A percentile compares a stretch with the other conserved stretches of the same genome.
phyloP scores from a whole-genome alignment of 306 rosid genomes.

The Herpetospermum pedunculosum region DNA sequence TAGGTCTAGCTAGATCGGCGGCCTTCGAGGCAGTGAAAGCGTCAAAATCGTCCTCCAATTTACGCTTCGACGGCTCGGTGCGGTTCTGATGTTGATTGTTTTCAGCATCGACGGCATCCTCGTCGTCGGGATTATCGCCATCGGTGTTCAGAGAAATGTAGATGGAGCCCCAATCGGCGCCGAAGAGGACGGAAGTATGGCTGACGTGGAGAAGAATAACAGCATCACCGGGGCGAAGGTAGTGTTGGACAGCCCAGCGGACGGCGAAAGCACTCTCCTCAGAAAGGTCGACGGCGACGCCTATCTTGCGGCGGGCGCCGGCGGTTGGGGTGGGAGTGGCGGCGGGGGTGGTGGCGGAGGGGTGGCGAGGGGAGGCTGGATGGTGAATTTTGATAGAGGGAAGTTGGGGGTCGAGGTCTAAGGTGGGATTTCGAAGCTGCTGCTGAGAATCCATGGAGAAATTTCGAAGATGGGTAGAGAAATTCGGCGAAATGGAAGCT shows the following conservation, averaged over 20 bases:
- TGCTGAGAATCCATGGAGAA: constrained; percentile 29
- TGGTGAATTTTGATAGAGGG: constrained; percentile 87
- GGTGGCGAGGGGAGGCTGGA: constrained; percentile 73
- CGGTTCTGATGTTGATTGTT: constrained; percentile 6
- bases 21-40: constrained; percentile 70
- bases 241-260: constrained; percentile 89
- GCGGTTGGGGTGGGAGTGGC: constrained; percentile 87
- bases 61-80: constrained; percentile 29
- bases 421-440: constrained; percentile 23
- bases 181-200: constrained; percentile 86
- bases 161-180: constrained; percentile 97
- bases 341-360: constrained; percentile 20
- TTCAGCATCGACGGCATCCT: constrained; percentile 17
- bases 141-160: constrained; percentile 50
- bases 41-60: constrained; percentile 77
- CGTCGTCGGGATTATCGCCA: constrained; percentile 23
- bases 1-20: constrained; percentile 66
- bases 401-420: constrained; percentile 67
- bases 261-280: constrained; percentile 94
- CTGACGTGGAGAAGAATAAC: constrained; percentile 96
- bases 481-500: not conserved
- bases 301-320: constrained; percentile 90
- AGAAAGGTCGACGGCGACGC: constrained; percentile 93
- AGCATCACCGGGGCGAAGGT: constrained; percentile 93
- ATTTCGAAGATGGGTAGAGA: not conserved